Percentiles rank a stretch among this genome's conserved stretches.
These are phyloP conservation scores for Vitis hybrid DNA, from an alignment of 177 flowering plant species.

Conservation along the genomic window DNA sequence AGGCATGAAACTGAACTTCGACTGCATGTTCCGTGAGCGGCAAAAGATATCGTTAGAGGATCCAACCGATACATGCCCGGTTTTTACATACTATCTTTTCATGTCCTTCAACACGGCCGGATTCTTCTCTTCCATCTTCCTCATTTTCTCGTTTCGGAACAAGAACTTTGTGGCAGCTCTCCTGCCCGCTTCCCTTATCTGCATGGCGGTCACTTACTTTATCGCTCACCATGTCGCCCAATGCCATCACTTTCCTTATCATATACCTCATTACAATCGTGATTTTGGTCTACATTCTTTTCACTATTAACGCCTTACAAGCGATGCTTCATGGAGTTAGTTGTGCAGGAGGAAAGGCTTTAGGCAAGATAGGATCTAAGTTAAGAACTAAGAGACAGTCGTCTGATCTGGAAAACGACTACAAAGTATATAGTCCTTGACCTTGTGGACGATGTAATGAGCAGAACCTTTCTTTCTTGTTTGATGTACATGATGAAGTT, in stretches of 20 bases:
- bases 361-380: too few relatives aligned
- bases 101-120: constrained; percentile 2
- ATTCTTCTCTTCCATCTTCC: constrained; percentile 2
- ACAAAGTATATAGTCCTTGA: too few relatives aligned
- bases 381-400: too few relatives aligned
- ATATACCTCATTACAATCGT: background rate
- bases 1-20: background rate
- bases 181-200: background rate
- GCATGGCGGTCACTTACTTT: background rate
- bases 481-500: too few relatives aligned
- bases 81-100: background rate
- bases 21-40: background rate
- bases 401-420: too few relatives aligned
- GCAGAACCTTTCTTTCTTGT: too few relatives aligned
- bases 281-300: background rate
- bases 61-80: background rate
- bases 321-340: too few relatives aligned
- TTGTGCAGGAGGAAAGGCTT: too few relatives aligned
- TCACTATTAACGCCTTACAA: too few relatives aligned
- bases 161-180: background rate
- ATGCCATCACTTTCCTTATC: background rate
- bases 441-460: too few relatives aligned
- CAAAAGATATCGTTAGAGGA: background rate
- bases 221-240: background rate
- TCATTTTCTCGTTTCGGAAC: background rate